Percentiles rank a stretch among this genome's conserved stretches.
phyloP scores from a whole-genome alignment of 2,329 filamentous ascomycete species.

The Macroventuria anomochaeta region DNA sequence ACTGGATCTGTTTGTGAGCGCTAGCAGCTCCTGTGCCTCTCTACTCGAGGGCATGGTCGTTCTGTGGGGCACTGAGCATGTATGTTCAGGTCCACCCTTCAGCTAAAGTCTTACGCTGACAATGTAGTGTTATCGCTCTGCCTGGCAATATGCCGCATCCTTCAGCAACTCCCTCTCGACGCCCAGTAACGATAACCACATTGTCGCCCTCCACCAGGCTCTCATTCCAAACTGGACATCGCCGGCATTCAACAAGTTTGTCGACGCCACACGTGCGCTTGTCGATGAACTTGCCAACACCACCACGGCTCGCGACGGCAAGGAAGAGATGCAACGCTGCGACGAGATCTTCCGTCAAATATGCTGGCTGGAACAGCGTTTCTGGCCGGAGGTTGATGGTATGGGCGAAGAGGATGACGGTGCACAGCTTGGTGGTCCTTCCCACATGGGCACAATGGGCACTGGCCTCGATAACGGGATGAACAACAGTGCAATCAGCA shows the following conservation, averaged over 20 bases:
- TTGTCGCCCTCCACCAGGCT: conserved; percentile 57
- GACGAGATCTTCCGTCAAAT: conserved; percentile 57
- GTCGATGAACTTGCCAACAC: conserved; percentile 59
- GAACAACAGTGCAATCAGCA: conserved; percentile 26
- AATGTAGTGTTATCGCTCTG: conserved; percentile 53
- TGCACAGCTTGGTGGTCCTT: conserved; percentile 29
- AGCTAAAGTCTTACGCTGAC: conserved; percentile 12
- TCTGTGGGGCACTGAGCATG: conserved; percentile 78
- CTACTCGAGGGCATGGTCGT: conserved; percentile 73
- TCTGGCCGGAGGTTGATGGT: conserved; percentile 58
- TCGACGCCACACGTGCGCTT: conserved; percentile 56
- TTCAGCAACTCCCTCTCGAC: conserved; percentile 51
- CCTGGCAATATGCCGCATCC: conserved; percentile 57
- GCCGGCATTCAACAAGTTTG: conserved; percentile 57
- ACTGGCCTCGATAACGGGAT: conserved; percentile 29
- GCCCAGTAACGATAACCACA: conserved; percentile 52
- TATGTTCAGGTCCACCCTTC: conserved; percentile 34
- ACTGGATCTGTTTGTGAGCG: conserved; percentile 66
- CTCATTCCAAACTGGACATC: conserved; percentile 61
- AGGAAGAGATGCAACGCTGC: conserved; percentile 56
- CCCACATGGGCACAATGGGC: conserved; percentile 26
- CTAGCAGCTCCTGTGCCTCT: conserved; percentile 57
- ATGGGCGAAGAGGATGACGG: conserved; percentile 56
- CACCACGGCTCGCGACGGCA: conserved; percentile 55
- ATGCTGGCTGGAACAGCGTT: conserved; percentile 56